Base-by-base conservation (phyloP, 352 stramenopile species). In the Globisporangium acanthophoron region DNA sequence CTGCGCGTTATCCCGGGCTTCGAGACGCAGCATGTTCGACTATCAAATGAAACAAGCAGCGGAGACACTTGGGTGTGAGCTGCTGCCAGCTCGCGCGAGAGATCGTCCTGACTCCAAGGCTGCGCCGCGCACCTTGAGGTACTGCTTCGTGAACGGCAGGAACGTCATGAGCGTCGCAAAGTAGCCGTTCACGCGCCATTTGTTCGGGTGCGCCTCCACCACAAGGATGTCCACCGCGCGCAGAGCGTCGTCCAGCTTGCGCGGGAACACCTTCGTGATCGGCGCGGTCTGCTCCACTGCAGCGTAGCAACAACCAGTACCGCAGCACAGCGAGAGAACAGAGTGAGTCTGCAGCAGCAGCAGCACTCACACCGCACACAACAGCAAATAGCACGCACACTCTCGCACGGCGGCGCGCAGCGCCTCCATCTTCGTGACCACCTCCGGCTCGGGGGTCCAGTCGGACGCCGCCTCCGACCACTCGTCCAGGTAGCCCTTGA, bases 141-240 rank as follows among this genome's bases (percentile, higher is more conserved):
- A 92, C 59, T 91, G 85, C 59, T 95, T 95, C 2, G 85, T 95
- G 59, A 92, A 95, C 35, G 85, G 85, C 45, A 95, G 61, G 59
- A 95, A 95, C 45, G 77, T 86, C 85, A 93, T 93, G 33, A 95
- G 68, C 55, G 83, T 92, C 16, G 83, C 80, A 64, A 95, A 93
- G 56, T 95, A 95, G 20, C 85, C 85, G 61, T 90, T 95, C 58
- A 95, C 85, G 18, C 85, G 79, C 85, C 85, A 95, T 61, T 90
- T 89, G 64, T 95, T 92, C 31, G 85, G 85, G 61, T 95, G 85
- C 8, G 85, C 69, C 49, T 90, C 79, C 37, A 95, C 85, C 33
- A 93, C 85, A 16, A 91, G 62, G 18, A 77, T 79, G 56, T 95
- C 85, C 29, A 95, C 85, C 0, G 72, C 80, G 9, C 85, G 75